These are phyloP conservation scores for Diplodia corticola DNA, from an alignment of 2,329 filamentous ascomycete genomes.

Conservation along the genomic window DNA sequence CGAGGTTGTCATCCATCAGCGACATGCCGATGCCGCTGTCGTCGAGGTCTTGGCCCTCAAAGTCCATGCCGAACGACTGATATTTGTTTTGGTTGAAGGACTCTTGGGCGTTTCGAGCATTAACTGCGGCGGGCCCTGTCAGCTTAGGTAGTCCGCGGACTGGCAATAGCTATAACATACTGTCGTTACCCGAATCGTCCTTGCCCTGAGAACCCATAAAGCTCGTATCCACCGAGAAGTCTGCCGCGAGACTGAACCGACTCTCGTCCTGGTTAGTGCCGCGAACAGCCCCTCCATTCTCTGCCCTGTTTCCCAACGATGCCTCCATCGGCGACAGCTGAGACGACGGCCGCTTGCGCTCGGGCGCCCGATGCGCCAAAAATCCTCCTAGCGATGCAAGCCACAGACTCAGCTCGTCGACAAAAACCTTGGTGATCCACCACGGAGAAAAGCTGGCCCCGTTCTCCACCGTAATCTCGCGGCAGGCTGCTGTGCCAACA, in stretches of 20 bases:
- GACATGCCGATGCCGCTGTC: slow-evolving; percentile 27
- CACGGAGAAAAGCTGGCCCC: slow-evolving; percentile 83
- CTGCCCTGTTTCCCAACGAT: slow-evolving; percentile 33
- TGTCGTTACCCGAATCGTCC: slow-evolving; percentile 19
- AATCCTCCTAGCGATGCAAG: slow-evolving; percentile 89
- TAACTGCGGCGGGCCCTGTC: slow-evolving; percentile 18
- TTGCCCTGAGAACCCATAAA: slow-evolving; percentile 22
- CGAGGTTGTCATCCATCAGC: slow-evolving; percentile 24
- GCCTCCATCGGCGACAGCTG: slow-evolving; percentile 35
- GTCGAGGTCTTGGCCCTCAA: slow-evolving; percentile 22
- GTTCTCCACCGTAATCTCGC: slow-evolving; percentile 76
- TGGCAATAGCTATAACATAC: slow-evolving; percentile 19
- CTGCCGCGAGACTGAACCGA: slow-evolving; percentile 40
- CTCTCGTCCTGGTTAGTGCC: slow-evolving; percentile 39
- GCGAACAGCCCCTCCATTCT: slow-evolving; percentile 36
- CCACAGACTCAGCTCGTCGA: slow-evolving; percentile 92
- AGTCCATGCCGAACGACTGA: slow-evolving; percentile 20
- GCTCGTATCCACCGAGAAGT: slow-evolving; percentile 34
- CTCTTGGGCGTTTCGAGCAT: slow-evolving; percentile 16
- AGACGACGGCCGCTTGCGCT: slow-evolving; percentile 33
- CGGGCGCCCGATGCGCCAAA: slow-evolving; percentile 54
- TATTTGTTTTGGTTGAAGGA: slow-evolving; percentile 22
- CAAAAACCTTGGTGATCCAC: slow-evolving; percentile 95
- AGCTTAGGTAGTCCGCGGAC: slow-evolving; percentile 12
- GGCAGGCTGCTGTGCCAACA: slow-evolving; percentile 73